A percentile compares a stretch with the other conserved stretches of the same genome.
phyloP scores from a whole-genome alignment of 2,329 filamentous ascomycete genomes.

The Xylaria polymorpha region DNA sequence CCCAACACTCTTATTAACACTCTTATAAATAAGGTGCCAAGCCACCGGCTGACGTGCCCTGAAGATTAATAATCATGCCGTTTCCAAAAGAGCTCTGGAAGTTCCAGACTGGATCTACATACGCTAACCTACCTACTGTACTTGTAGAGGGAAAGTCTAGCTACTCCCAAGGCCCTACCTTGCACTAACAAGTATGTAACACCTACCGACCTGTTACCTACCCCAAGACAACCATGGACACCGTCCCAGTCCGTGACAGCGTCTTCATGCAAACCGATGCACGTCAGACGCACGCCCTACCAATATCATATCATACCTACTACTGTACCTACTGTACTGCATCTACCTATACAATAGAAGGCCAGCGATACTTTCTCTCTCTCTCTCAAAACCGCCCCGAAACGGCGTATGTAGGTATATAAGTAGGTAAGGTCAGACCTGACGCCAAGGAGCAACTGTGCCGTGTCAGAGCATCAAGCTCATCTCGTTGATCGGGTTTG shows the following conservation, averaged over 20 bases:
- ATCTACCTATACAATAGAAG: neutral
- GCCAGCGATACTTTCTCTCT: neutral
- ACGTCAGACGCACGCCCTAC: constrained; percentile 16
- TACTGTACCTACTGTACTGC: no score
- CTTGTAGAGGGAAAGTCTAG: neutral
- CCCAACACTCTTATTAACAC: neutral
- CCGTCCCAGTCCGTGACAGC: neutral
- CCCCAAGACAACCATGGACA: neutral
- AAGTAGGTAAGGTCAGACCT: neutral
- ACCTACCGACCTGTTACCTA: neutral
- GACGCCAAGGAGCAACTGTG: constrained; percentile 14
- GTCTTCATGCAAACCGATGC: constrained; percentile 7
- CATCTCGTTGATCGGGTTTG: neutral
- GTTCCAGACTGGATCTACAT: neutral
- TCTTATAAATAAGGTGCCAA: neutral
- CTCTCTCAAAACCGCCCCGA: neutral
- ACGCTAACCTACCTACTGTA: no score
- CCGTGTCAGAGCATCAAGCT: constrained; percentile 26
- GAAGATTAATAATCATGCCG: constrained; percentile 1
- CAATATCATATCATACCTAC: neutral
- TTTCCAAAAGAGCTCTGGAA: neutral
- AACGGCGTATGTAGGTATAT: neutral
- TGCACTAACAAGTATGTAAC: neutral
- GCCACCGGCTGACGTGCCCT: constrained; percentile 13
- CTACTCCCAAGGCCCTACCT: neutral